Evolutionary conservation across 2,329 filamentous ascomycete species (phyloP), one percentile per base, ranked within the genome.

Genomic region (Pseudogymnoascus sp.): DNA sequence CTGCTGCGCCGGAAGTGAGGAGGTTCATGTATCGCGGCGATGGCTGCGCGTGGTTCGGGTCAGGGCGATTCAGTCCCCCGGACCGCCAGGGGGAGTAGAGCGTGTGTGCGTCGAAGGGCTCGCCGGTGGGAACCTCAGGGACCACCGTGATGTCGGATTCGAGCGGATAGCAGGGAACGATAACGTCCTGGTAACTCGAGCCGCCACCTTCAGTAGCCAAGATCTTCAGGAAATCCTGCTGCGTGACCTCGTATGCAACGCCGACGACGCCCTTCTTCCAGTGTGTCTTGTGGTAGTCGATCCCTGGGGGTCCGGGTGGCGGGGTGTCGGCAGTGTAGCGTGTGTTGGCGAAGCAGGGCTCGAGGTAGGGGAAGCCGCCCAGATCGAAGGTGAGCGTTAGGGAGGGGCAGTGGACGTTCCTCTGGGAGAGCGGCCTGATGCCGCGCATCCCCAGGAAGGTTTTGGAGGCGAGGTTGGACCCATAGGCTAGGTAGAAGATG

Each of bases 291-390:
- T 82, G 78, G 67, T 82, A 81, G 62, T 72, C 70, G 31, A 63
- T 60, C 64, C 50, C 53, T 16, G 61, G 53, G 37, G 64, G 59
- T 29, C 40, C 38, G 14, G 76, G 66, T 1, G 70, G 70, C 16
- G 72, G 72, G 61, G 72, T 72, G 16, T 61, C 59, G 75, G 74
- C 31, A 78, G 80, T 42, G 81, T 67, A 72, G 85, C 80, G 59
- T 88, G 88, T 88, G 71, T 96, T 96, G 64, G 91, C 92, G 74
- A 97, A 97, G 74, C 93, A 96, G 0, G 95, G 93, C 75, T 97
- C 95, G 11, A 77, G 72, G 76, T 97, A 97, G 0, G 95, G 90
- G 0, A 97, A 72, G 0, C 92, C 93, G 0, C 92, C 85, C 0
- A 97, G 83, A 72, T 95, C 89, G 74, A 99, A 97, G 6, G 87